These are phyloP conservation scores for Aspergillus sp. DNA, from an alignment of 2,329 filamentous ascomycete species.

Conservation along the genomic window DNA sequence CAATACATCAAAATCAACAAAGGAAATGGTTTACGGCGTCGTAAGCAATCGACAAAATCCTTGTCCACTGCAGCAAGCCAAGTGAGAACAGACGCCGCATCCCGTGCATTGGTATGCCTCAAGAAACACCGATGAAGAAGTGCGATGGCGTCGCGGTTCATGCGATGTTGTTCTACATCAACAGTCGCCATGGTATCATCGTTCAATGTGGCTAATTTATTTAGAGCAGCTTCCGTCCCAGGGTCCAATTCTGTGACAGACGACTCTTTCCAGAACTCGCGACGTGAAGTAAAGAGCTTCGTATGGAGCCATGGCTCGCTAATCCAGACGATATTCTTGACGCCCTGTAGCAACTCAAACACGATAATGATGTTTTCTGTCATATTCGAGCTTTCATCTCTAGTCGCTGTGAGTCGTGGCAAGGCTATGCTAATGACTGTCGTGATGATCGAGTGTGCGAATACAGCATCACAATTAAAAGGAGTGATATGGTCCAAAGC, in stretches of 20 bases:
- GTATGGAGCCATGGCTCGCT: slow-evolving; percentile 40
- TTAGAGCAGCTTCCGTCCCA: slow-evolving; percentile 21
- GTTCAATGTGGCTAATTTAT: slow-evolving; percentile 21
- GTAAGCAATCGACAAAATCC: slow-evolving; percentile 25
- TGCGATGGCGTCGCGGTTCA: slow-evolving; percentile 23
- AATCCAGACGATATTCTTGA: slow-evolving; percentile 28
- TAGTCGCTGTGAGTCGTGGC: slow-evolving; percentile 24
- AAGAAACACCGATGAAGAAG: slow-evolving; percentile 24
- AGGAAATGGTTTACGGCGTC: slow-evolving; percentile 23
- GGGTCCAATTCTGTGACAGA: slow-evolving; percentile 18
- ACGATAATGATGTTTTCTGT: slow-evolving; percentile 31
- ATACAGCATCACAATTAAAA: slow-evolving; percentile 31
- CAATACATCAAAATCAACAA: slow-evolving; percentile 31
- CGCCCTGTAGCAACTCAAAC: slow-evolving; percentile 30
- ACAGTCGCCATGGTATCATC: slow-evolving; percentile 20
- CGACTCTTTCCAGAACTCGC: slow-evolving; percentile 40
- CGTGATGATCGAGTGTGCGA: slow-evolving; percentile 32
- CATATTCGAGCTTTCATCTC: slow-evolving; percentile 24
- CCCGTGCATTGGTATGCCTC: slow-evolving; percentile 16
- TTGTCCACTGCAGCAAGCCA: slow-evolving; percentile 29
- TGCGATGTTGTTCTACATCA: slow-evolving; percentile 21
- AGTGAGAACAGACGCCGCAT: slow-evolving; percentile 25
- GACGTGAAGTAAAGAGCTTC: slow-evolving; percentile 44
- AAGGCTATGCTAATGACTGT: slow-evolving; percentile 30
- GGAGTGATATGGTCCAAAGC: slow-evolving; percentile 30